Evolutionary conservation across 2,329 filamentous ascomycete species (phyloP), one percentile per base, ranked within the genome.

Genomic region (Fusarium anthophilum): DNA sequence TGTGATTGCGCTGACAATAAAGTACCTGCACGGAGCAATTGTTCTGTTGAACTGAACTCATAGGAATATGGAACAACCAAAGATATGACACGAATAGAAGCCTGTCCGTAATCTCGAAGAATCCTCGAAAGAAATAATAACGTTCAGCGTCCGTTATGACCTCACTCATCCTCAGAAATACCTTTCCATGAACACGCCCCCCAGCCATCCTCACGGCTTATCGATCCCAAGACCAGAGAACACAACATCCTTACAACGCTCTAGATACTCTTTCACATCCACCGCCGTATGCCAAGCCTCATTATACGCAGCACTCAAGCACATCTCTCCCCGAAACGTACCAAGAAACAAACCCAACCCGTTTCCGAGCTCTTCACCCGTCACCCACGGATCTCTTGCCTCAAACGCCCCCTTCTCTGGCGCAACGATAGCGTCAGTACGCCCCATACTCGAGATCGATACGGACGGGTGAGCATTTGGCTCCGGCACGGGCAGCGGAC

Each of bases 291-390:
- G 83, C 83, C 83, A 86, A 1, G 83, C 83, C 62, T 85, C 81
- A 62, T 86, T 86, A 32, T 82, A 86, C 10, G 80, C 83, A 14
- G 78, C 81, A 55, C 83, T 86, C 26, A 86, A 66, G 1, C 75
- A 79, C 48, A 86, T n/a, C 39, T 73, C 66, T 0, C 80, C 82
- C 8, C 78, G 74, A 60, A 80, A 86, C 0, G 81, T 85, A 0
- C 81, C 83, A 24, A 86, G 66, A 43, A 84, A 86, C n/a, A 86
- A n/a, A 0, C 76, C 82, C 20, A 82, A 24, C 1, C 81, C 80
- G 32, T 75, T 86, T 0, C 83, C 79, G 5, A 86, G 75, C 63
- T 86, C 84, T 62, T 86, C 85, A 0, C 84, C 84, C 1, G 84
- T 85, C 0, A 86, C 84, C 84, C 85, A 86, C 2, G 84, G 83